Percentiles rank a stretch among this genome's conserved stretches.
These are phyloP conservation scores for Cladosporium sp. DNA, from an alignment of 2,329 filamentous ascomycete genomes.

Conservation along the genomic window DNA sequence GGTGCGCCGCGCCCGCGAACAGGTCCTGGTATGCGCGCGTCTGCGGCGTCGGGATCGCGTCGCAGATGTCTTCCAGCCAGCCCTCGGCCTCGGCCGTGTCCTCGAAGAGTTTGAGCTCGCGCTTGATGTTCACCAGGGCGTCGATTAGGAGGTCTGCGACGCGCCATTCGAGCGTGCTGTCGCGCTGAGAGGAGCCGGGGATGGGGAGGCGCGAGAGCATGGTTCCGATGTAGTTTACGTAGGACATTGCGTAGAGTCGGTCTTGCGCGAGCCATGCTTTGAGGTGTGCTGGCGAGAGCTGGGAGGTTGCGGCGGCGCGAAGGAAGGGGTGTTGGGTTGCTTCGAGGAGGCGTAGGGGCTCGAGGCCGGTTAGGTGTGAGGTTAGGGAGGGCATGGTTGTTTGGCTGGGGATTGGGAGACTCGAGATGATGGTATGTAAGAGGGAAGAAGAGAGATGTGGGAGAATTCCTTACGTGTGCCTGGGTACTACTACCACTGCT, in stretches of 20 bases:
- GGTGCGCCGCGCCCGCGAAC: constrained; percentile 57
- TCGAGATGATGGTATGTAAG: background rate
- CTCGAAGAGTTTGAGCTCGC: constrained; percentile 67
- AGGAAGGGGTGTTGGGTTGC: constrained; percentile 71
- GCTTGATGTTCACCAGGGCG: constrained; percentile 64
- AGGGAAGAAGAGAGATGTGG: constrained; percentile 3
- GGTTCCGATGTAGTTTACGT: constrained; percentile 65
- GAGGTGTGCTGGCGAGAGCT: constrained; percentile 57
- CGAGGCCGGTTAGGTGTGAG: constrained; percentile 55
- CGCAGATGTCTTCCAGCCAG: constrained; percentile 49
- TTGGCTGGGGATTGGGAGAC: background rate
- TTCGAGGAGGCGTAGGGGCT: constrained; percentile 48
- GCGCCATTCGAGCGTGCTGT: constrained; percentile 54
- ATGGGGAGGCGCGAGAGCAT: constrained; percentile 63
- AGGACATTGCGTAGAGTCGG: constrained; percentile 68
- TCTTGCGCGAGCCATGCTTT: constrained; percentile 72
- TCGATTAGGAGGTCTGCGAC: constrained; percentile 64
- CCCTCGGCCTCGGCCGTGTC: constrained; percentile 55
- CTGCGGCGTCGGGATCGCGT: constrained; percentile 28
- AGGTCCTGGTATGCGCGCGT: constrained; percentile 55
- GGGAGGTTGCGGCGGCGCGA: constrained; percentile 61
- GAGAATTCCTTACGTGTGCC: constrained; percentile 1
- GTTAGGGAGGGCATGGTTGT: constrained; percentile 53
- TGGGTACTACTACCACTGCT: background rate
- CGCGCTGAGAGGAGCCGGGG: constrained; percentile 44